Percentiles rank a stretch among this genome's conserved stretches.
phyloP scores from a whole-genome alignment of 2,329 filamentous ascomycete genomes.

The Bipolaris bicolor region DNA sequence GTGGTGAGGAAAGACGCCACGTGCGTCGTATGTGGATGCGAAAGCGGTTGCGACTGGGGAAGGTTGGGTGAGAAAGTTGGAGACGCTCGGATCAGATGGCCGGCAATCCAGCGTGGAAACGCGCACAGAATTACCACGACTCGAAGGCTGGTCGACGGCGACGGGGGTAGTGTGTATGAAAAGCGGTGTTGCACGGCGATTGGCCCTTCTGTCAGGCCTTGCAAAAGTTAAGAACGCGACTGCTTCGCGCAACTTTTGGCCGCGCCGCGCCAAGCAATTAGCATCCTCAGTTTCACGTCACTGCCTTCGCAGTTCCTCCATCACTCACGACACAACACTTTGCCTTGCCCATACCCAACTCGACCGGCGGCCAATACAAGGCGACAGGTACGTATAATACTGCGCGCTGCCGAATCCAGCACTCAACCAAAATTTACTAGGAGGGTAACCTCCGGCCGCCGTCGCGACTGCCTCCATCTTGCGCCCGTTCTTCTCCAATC shows the following conservation, averaged over 20 bases:
- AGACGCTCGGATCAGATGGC: conserved; percentile 14
- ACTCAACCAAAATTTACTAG: conserved; percentile 30
- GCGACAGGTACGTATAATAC: conserved; percentile 31
- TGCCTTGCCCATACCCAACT: conserved; percentile 5
- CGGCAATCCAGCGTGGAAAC: background rate
- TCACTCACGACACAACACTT: conserved; percentile 11
- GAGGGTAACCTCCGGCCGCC: conserved; percentile 33
- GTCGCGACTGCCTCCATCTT: conserved; percentile 17
- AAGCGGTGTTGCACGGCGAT: conserved; percentile 1
- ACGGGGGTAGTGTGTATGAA: background rate
- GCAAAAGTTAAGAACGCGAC: conserved; percentile 10
- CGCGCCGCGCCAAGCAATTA: conserved; percentile 28
- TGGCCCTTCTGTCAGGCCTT: background rate
- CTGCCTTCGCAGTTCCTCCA: conserved; percentile 13
- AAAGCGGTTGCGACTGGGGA: conserved; percentile 8
- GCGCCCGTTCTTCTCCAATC: background rate
- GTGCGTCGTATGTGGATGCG: conserved; percentile 4
- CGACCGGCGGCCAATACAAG: conserved; percentile 20
- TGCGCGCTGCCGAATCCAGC: conserved; percentile 17
- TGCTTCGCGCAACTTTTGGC: conserved; percentile 23
- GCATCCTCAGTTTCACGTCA: conserved; percentile 22
- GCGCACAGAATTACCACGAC: background rate
- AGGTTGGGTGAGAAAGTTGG: conserved; percentile 11
- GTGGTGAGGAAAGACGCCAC: background rate
- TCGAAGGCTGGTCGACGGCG: conserved; percentile 1